Base-by-base conservation (phyloP, 192 early-diverging fungal species). In the Mortierella claussenii region DNA sequence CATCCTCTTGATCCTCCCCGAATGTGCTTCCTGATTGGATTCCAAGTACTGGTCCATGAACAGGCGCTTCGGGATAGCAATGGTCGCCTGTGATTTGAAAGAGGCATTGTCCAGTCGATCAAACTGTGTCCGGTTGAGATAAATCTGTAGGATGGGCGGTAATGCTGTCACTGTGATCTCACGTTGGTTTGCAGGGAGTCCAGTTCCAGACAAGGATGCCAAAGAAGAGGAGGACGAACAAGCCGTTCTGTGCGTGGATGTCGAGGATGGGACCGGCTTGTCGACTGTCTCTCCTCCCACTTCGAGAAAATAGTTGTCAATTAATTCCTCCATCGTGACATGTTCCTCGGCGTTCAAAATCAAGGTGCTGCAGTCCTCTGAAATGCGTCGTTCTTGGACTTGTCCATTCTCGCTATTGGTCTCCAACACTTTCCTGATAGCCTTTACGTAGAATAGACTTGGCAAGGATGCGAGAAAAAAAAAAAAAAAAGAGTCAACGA, bases 81-180 rank as follows among this genome's bases (percentile, higher is more conserved):
- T 49, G n/a, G 79, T 88, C 37, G 90, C 87, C 79, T 91, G 87
- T 12, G 88, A 85, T 63, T 94, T 94, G 79, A 88, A 91, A 2
- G 88, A 78, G 18, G 78, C 75, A 47, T 87, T 63, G 3, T 82
- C 85, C 0, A 66, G 33, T 32, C 84, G 70, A 64, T 91, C 85
- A 58, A 87, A 94, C 78, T 91, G 90, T 12, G 90, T 88, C 2
- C 91, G 79, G 82, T 89, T 88, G 10, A 94, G 68, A 32, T 90
- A 87, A 12, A 94, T 83, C 36, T 91, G 91, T 8, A 94, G 61
- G 20, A 94, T 81, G 0, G 91, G 89, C 21, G 92, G 92, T 9
- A 89, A 78, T 13, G 79, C 44, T 24, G 58, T 78, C n/a, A 86
- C 66, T 4, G 79, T 80, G 11, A 88, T 81, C 33, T 82, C 87